These are phyloP conservation scores for Chenopodium formosanum DNA, from an alignment of 148 eudicot species.

Conservation along the genomic window DNA sequence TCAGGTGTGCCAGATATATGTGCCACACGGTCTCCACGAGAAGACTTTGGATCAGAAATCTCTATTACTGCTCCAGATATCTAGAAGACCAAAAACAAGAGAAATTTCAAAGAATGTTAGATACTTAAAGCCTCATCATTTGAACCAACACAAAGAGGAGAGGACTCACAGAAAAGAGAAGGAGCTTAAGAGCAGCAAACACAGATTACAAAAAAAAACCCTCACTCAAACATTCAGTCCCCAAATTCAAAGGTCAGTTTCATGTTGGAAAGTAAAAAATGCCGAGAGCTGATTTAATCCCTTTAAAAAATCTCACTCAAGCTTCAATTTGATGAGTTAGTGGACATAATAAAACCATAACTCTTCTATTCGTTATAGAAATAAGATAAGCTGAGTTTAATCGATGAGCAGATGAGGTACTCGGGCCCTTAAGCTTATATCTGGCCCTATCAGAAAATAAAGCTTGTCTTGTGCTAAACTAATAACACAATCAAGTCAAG, in stretches of 20 bases:
- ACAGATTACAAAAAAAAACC: neutral
- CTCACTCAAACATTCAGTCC: neutral
- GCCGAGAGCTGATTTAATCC: neutral
- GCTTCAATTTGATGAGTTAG: neutral
- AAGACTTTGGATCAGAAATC: slow-evolving; percentile 70
- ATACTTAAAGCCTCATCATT: neutral
- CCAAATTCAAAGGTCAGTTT: neutral
- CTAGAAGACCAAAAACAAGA: slow-evolving; percentile 35
- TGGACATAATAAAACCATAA: neutral
- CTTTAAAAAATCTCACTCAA: neutral
- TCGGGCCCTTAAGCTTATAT: neutral
- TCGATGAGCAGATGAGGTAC: neutral
- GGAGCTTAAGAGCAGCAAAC: slow-evolving; percentile 21
- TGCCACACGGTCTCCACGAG: slow-evolving; percentile 86
- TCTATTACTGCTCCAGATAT: slow-evolving; percentile 87
- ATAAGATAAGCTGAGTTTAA: neutral
- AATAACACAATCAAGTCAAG: neutral
- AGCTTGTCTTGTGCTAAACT: neutral
- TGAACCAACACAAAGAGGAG: neutral
- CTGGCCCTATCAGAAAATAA: neutral
- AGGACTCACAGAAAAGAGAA: neutral
- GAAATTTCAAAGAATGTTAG: slow-evolving; percentile 13
- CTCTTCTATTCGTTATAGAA: neutral
- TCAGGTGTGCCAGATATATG: slow-evolving; percentile 80
- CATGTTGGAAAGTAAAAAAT: neutral